Evolutionary conservation across 495 filamentous ascomycete species (phyloP), one percentile per base, ranked within the genome.

Genomic region (Evansstolkia leycettana): DNA sequence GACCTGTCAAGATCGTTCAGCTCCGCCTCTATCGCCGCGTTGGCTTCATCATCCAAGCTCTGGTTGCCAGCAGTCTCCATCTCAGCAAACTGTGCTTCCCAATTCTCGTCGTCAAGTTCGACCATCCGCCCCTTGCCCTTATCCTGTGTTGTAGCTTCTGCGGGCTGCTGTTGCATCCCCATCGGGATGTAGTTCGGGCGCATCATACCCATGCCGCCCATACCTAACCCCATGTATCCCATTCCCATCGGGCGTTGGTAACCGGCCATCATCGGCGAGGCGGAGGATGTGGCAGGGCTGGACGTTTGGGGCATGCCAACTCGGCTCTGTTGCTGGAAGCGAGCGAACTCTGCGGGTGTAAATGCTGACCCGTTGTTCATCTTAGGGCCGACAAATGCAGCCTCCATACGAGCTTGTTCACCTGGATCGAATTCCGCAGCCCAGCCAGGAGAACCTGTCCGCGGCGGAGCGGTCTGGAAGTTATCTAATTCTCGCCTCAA

Each of bases 71-170:
- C 72, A 28, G 80, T 64, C 60, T 90, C 86, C 54, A 96, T 77
- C 61, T 89, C 73, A 29, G 80, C 78, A 51, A 99, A 99, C 51
- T 96, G 87, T 40, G 81, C 80, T 60, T 96, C 90, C 90, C 92
- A 99, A 39, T 90, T 79, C 46, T 78, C 69, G 40, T 96, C 87
- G 49, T 94, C 84, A 17, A 96, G 72, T 63, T 96, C 92, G 3
- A 94, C 75, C 62, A 98, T 79, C 45, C 86, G 77, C 3, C 72
- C 81, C 57, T 94, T 95, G 23, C 87, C 88, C 59, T 96, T 95
- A 17, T 65, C 80, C 42, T 75, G 48, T 43, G 62, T 44, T 44
- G 55, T 43, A 47, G 60, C 43, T 30, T 63, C 56, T 55, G 57
- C 48, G 64, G 69, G 60, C 30, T 70, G 67, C 35, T 70, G 66